Evolutionary conservation across 1,139 yeast genomes (phyloP).

Genomic region (Schwanniomyces etchellsii): DNA sequence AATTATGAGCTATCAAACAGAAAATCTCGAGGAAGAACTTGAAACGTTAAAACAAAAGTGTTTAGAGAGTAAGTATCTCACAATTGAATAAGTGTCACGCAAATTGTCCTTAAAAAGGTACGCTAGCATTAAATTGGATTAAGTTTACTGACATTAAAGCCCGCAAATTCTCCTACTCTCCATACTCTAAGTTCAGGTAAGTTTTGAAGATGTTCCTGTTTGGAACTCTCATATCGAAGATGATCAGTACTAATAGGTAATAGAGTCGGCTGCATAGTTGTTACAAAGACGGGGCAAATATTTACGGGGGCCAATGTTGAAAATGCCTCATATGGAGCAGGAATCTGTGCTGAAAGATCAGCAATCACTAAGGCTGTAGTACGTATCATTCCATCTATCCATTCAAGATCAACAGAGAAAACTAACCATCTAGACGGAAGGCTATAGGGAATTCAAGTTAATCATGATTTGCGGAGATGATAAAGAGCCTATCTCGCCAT

Average conservation of each 20-base stretch:
- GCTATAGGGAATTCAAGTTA: slow-evolving; percentile 46
- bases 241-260: too few species aligned
- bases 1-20: background rate
- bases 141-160: slow-evolving; percentile 24
- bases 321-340: slow-evolving; percentile 86
- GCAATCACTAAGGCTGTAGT: slow-evolving; percentile 66
- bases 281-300: slow-evolving; percentile 45
- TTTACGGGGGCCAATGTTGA: slow-evolving; percentile 84
- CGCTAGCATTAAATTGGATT: too few species aligned
- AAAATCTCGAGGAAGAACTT: background rate
- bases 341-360: slow-evolving; percentile 87
- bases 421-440: slow-evolving; percentile 25
- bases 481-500: slow-evolving; percentile 65
- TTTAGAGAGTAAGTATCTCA: slow-evolving; percentile 17
- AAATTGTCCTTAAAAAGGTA: too few species aligned
- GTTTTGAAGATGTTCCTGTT: slow-evolving; percentile 12
- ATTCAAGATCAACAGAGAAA: background rate
- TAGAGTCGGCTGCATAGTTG: slow-evolving; percentile 76
- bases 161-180: slow-evolving; percentile 57
- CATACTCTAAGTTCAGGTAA: slow-evolving; percentile 73
- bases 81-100: slow-evolving; percentile 10
- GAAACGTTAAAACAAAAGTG: slow-evolving; percentile 19
- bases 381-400: slow-evolving; percentile 11
- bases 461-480: slow-evolving; percentile 71
- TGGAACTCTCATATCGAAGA: too few species aligned